A percentile compares a stretch with the other conserved stretches of the same genome.
These are phyloP conservation scores for Penicillium antarcticum DNA, from an alignment of 495 filamentous ascomycete genomes.

Conservation along the genomic window DNA sequence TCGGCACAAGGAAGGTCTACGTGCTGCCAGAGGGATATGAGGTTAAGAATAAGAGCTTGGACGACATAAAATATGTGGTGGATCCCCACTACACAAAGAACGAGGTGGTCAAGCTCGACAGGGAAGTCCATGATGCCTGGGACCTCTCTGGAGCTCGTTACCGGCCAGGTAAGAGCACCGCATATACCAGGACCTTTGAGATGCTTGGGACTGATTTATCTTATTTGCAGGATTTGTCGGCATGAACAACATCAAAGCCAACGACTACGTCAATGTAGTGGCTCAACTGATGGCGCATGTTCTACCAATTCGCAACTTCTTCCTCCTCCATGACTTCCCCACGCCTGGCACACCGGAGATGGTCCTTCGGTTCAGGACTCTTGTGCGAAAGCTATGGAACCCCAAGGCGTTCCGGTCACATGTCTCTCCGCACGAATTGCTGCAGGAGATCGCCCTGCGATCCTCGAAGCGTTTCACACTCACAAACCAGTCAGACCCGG, in stretches of 20 bases:
- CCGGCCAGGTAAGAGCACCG: conserved; percentile 59
- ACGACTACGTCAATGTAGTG: conserved; percentile 97
- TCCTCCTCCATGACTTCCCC: conserved; percentile 71
- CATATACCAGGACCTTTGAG: neutral
- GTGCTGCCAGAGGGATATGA: conserved; percentile 97
- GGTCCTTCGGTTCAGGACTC: conserved; percentile 76
- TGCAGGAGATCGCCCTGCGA: conserved; percentile 87
- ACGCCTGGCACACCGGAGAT: conserved; percentile 51
- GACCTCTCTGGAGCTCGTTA: conserved; percentile 81
- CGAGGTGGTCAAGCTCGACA: conserved; percentile 78
- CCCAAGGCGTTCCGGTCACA: conserved; percentile 94
- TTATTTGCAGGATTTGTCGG: conserved; percentile 82
- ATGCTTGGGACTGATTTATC: conserved; percentile 6
- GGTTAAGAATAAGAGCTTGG: conserved; percentile 89
- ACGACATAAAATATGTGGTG: conserved; percentile 98
- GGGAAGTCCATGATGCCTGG: conserved; percentile 68
- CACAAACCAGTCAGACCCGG: conserved; percentile 87
- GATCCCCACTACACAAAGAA: conserved; percentile 81
- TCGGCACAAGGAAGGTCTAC: conserved; percentile 91
- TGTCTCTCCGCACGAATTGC: conserved; percentile 93
- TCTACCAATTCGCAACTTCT: conserved; percentile 83
- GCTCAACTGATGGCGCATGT: conserved; percentile 94
- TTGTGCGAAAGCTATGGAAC: conserved; percentile 98
- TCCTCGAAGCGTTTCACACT: conserved; percentile 92
- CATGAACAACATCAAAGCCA: conserved; percentile 99